A percentile compares a stretch with the other conserved stretches of the same genome.
phyloP scores from a whole-genome alignment of 805 yeast genomes.

The Pichia heedii region DNA sequence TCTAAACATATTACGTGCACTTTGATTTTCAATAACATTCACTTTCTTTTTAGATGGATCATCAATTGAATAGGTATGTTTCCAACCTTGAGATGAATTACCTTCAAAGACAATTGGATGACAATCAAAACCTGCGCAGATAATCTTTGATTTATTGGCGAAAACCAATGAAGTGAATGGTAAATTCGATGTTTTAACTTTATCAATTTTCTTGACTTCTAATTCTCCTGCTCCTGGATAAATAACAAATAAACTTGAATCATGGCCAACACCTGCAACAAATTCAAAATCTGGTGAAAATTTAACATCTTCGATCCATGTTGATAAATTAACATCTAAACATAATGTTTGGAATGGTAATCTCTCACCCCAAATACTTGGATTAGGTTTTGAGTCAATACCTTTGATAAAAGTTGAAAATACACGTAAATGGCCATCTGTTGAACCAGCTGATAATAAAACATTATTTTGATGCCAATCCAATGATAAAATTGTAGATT shows the following conservation, averaged over 20 bases:
- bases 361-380: slow-evolving; percentile 88
- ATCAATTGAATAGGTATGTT: slow-evolving; percentile 50
- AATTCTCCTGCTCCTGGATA: slow-evolving; percentile 58
- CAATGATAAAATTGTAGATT: slow-evolving; percentile 72
- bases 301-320: slow-evolving; percentile 88
- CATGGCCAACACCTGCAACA: slow-evolving; percentile 78
- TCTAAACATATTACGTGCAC: slow-evolving; percentile 87
- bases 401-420: slow-evolving; percentile 86
- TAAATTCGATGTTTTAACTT: slow-evolving; percentile 56
- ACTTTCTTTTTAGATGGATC: slow-evolving; percentile 38
- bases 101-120: slow-evolving; percentile 84
- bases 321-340: slow-evolving; percentile 68
- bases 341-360: slow-evolving; percentile 89
- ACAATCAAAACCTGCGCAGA: slow-evolving; percentile 90
- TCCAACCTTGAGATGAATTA: slow-evolving; percentile 48
- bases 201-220: slow-evolving; percentile 43
- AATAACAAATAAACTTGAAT: slow-evolving; percentile 71
- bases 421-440: slow-evolving; percentile 88
- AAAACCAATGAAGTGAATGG: slow-evolving; percentile 77
- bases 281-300: slow-evolving; percentile 76
- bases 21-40: slow-evolving; percentile 55
- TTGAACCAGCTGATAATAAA: slow-evolving; percentile 79
- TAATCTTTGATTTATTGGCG: slow-evolving; percentile 53
- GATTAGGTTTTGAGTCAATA: slow-evolving; percentile 71
- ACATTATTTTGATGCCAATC: slow-evolving; percentile 95